Evolutionary conservation across 805 yeast genomes (phyloP), one percentile per base, ranked within the genome.

Genomic region (Cyberlindnera euphorbiae): DNA sequence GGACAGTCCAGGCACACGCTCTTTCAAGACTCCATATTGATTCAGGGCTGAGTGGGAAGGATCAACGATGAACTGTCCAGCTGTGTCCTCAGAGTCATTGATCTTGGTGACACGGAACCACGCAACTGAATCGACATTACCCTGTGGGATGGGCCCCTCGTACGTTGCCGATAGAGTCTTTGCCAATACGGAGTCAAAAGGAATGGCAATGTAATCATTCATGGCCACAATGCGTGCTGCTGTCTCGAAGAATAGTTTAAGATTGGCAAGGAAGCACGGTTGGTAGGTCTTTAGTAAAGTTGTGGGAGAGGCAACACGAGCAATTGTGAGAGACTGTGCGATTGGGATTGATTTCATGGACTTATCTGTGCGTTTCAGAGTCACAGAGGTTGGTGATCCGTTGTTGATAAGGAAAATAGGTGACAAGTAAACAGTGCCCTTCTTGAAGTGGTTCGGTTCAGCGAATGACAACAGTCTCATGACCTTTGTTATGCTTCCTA

Each of bases 41-140:
- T 24, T 69, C 67, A 90, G 68, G 29, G 79, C 69, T 0, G 96
- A 84, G 41, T 71, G 72, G 0, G 66, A 44, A 0, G 95, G 79
- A 55, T 83, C 88, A 24, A 89, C 71, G 1, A 78, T 53, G 47
- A 62, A 82, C 48, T 76, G 81, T 16, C 33, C 34, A 19, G 45
- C 35, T 5, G 43, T 44, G 3, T 50, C 48, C 4, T 50, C 58
- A 3, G 60, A 53, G 3, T 58, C 64, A 4, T 69, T 70, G 5
- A 62, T 51, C 4, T 73, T 80, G 2, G 74, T 66, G 2, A 90
- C 73, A 46, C 74, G 75, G 59, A 88, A 90, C 96, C 96, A 90
- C 0, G 88, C 95, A 14, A 89, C 71, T 0, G 75, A 65, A 53
- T 88, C 86, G 1, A 84, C 77, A 16, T 67, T 67, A 0, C 85